Percentiles rank a stretch among this genome's conserved stretches.
Conservation (phyloP, 179 eudicot genomes). For the Drosera spatulata region DNA sequence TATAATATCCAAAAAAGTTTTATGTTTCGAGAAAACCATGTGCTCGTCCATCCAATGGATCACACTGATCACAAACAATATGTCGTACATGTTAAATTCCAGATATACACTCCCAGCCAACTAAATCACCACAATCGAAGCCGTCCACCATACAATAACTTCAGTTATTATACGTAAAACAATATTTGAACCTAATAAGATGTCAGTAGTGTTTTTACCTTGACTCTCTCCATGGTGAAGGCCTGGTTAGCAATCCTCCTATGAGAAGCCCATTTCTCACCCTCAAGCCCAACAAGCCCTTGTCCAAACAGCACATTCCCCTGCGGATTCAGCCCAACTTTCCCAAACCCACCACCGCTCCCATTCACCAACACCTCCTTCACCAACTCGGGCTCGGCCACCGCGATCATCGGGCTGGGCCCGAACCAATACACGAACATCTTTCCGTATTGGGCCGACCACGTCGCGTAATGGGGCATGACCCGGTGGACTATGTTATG, state of each 20-base stretch:
- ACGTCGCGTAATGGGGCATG: slow-evolving; percentile 32
- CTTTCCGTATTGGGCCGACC: slow-evolving; percentile 26
- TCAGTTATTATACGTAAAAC: no score
- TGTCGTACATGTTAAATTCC: no score
- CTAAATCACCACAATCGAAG: no score
- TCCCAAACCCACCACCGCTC: slow-evolving; percentile 8
- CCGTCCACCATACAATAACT: no score
- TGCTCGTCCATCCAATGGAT: no score
- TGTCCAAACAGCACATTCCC: slow-evolving; percentile 21
- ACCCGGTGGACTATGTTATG: slow-evolving; percentile 44
- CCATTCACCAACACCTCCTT: slow-evolving; percentile 20
- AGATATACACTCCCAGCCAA: no score
- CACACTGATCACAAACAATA: no score
- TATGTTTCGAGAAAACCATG: no score
- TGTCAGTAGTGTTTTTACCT: slow-evolving; percentile 4
- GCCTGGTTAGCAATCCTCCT: slow-evolving; percentile 28
- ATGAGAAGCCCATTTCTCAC: slow-evolving; percentile 24
- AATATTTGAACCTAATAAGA: no score
- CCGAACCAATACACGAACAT: slow-evolving; percentile 31
- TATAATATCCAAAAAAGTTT: no score
- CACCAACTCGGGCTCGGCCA: slow-evolving; percentile 20
- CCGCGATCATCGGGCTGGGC: slow-evolving; percentile 23
- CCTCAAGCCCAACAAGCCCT: slow-evolving; percentile 25
- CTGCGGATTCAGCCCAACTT: slow-evolving; percentile 18
- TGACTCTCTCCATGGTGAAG: slow-evolving; percentile 23